phyloP scores from a whole-genome alignment of 139 green algal species.

The Gonium pectorale region DNA sequence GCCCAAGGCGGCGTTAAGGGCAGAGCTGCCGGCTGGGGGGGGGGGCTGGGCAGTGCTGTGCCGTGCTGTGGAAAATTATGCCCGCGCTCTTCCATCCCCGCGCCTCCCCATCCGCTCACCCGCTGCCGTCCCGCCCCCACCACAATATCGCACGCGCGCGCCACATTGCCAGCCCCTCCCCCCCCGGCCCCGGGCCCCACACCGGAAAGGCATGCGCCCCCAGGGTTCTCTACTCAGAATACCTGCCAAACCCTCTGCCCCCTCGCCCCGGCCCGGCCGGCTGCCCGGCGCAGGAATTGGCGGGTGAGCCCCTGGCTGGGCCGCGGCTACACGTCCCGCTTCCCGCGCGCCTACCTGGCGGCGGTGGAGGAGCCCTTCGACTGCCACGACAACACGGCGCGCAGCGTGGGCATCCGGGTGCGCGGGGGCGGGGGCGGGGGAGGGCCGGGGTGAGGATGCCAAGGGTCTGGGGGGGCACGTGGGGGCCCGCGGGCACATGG shows the following conservation, averaged over 20 bases:
- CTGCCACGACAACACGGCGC: constrained; percentile 45
- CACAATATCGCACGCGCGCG: not conserved
- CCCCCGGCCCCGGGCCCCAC: too few species aligned
- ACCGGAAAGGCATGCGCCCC: too few species aligned
- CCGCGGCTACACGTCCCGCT: constrained; percentile 13
- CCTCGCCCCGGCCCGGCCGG: not conserved
- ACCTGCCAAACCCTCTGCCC: not conserved
- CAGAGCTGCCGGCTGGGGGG: too few species aligned
- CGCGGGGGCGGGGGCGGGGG: not conserved
- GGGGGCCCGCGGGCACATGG: too few species aligned
- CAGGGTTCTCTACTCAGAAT: too few species aligned
- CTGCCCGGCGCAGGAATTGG: constrained; percentile 16
- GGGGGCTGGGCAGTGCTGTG: too few species aligned
- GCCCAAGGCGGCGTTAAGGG: too few species aligned
- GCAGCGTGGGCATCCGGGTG: constrained; percentile 33
- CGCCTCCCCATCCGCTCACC: not conserved
- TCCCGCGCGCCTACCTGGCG: constrained; percentile 12
- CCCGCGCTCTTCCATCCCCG: too few species aligned
- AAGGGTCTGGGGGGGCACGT: too few species aligned
- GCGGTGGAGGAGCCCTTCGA: constrained; percentile 46
- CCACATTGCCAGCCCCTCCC: too few species aligned
- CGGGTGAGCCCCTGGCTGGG: constrained; percentile 39
- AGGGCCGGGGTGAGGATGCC: not conserved
- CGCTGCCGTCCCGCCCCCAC: not conserved
- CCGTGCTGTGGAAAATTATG: too few species aligned